Conservation (phyloP, 208 protist genomes). For the Leishmania major region DNA sequence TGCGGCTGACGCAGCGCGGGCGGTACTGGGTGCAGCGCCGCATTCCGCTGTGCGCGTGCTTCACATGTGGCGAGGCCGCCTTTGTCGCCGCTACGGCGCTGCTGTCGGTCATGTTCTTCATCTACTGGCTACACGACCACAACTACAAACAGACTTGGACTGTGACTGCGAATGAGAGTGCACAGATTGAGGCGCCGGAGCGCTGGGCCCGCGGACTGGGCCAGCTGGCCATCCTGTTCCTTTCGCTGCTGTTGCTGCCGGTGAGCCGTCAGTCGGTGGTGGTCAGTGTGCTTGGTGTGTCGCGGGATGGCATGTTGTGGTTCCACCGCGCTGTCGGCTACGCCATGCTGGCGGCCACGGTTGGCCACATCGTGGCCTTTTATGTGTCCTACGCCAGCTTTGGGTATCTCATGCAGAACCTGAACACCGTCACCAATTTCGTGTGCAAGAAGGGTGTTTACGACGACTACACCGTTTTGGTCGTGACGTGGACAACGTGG, state of each 20-base stretch:
- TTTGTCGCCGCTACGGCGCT: slow-evolving; percentile 36
- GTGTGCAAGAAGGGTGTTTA: slow-evolving; percentile 19
- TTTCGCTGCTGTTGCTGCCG: slow-evolving; percentile 62
- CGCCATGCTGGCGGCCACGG: slow-evolving; percentile 31
- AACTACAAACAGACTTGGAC: slow-evolving; percentile 49
- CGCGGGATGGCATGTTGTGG: slow-evolving; percentile 60
- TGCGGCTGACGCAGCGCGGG: slow-evolving; percentile 31
- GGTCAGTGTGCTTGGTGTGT: slow-evolving; percentile 47
- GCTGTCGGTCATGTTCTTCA: slow-evolving; percentile 45
- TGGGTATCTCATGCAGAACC: slow-evolving; percentile 26
- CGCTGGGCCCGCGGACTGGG: slow-evolving; percentile 49
- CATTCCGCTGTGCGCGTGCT: slow-evolving; percentile 17
- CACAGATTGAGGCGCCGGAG: slow-evolving; percentile 29
- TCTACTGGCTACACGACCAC: slow-evolving; percentile 72
- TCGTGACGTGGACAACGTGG: slow-evolving; percentile 42
- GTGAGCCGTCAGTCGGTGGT: slow-evolving; percentile 55
- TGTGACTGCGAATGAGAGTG: neutral
- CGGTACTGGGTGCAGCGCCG: slow-evolving; percentile 32
- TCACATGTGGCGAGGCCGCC: slow-evolving; percentile 33
- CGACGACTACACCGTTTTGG: slow-evolving; percentile 47
- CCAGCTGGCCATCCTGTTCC: slow-evolving; percentile 60
- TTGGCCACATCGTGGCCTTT: slow-evolving; percentile 37
- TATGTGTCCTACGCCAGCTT: slow-evolving; percentile 27
- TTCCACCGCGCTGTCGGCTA: slow-evolving; percentile 54
- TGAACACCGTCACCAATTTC: slow-evolving; percentile 24